Base-by-base conservation (phyloP, 257 asterid genomes). In the Primulina huaijiensis region DNA sequence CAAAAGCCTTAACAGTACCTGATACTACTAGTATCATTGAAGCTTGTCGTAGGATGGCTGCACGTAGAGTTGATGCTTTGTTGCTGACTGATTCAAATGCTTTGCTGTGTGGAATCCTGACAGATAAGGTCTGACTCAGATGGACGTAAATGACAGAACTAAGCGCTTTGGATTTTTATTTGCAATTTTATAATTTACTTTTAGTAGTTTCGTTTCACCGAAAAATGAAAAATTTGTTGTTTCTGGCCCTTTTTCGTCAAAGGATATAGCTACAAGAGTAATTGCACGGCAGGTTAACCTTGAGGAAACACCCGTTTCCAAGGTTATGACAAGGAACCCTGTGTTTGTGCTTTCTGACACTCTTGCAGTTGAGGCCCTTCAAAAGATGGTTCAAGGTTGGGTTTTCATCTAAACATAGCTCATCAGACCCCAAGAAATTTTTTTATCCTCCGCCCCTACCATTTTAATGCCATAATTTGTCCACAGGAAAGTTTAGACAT, bases 341-440 rank as follows among this genome's bases (percentile, higher is more conserved):
- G 92, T 85, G 29, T 94, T 94, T 74, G 99, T 94, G 76, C 96
- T 94, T 31, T 91, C 99, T 11, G 99, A 94, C 77, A 88, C 99
- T 40, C 96, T 89, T 66, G 97, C 99, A 64, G 99, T 91, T 17
- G 99, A 94, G 80, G 99, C 99, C 75, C 74, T 94, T 83, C 99
- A 94, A 71, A 94, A 94, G 89, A 94, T 94, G 99, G 99, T 94
- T 37, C 95, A 88, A 81, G 99, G 97, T 94, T 46, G 33, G 71
- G 74, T 74, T 68, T 63, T 59, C 9, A 27, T 72, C 38, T 60
- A 34, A 62, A 67, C 29, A 38, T 2, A 53, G 31, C 31, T 59
- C 52, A 14, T 19, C 20, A 35, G 64, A 63, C 66, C 70, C 34
- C 59, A 16, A 20, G 61, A 43, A 38, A 55, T 58, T 38, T 52